Evolutionary conservation across 2,329 filamentous ascomycete species (phyloP).

Genomic region (Cercospora sesami): DNA sequence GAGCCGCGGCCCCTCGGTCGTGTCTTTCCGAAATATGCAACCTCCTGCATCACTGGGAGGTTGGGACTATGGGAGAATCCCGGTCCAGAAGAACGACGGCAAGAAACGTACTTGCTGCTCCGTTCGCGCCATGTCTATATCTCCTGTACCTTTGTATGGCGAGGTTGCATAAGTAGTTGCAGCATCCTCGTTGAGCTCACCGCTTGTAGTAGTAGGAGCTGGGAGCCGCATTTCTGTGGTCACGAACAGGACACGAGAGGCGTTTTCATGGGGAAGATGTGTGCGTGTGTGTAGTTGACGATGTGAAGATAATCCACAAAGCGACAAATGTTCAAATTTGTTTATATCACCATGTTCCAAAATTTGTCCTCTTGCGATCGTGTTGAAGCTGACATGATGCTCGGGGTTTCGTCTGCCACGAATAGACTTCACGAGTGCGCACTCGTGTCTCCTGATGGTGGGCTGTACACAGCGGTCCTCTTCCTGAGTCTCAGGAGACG

Average conservation of each 20-base stretch:
- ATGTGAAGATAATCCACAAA: conserved; percentile 4
- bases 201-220: background rate
- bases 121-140: conserved; percentile 28
- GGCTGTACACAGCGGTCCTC: no score
- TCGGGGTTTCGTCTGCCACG: background rate
- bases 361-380: background rate
- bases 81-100: conserved; percentile 37
- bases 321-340: background rate
- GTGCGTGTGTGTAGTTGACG: background rate
- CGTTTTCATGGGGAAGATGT: background rate
- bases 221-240: conserved; percentile 2
- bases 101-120: conserved; percentile 40
- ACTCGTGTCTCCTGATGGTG: no score
- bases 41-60: conserved; percentile 28
- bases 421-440: background rate
- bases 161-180: conserved; percentile 15
- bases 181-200: background rate
- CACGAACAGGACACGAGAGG: conserved; percentile 14
- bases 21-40: conserved; percentile 29
- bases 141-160: conserved; percentile 30
- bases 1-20: conserved; percentile 23
- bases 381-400: background rate
- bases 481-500: background rate
- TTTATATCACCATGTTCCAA: background rate
- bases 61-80: conserved; percentile 28